Base-by-base conservation (phyloP, 164 flowering plant species). In the Umbilicus rupestris region DNA sequence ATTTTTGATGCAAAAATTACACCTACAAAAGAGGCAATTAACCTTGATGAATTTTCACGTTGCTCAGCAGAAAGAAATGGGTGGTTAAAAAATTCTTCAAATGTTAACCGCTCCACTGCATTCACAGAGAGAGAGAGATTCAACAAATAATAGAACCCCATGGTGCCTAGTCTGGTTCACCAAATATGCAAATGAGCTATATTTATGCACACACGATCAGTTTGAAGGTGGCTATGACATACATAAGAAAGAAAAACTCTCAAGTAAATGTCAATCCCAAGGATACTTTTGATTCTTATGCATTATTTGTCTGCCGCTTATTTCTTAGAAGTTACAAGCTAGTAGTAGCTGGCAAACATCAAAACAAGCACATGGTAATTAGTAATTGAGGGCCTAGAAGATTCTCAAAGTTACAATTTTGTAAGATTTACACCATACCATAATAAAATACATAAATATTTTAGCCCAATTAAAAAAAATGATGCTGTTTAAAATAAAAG, bases 71-170 rank as follows among this genome's bases (percentile, higher is more conserved):
- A 75, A 63, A 95, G 83, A 73, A 87, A 92, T 35, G 83, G 87
- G 67, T 95, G 99, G 76, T 85, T 91, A 69, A 95, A 95, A 65
- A 95, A 89, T 77, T 95, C 99, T 59, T 92, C 99, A 80, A 92
- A 95, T 68, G 99, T 92, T 69, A 95, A 69, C 44, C 97, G 81
- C 74, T 92, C 97, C 79, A 92, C 99, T 95, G 88, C 35, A 74
- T 63, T 71, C 52, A 66, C 31, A 73, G 63, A 60, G 26, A 17
- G 12, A 66, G n/a, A 41, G 39, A 65, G 14, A 11, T 2, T 30
- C 3, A 17, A 26, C 8, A 26, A 24, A 37, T 59, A 7, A 5
- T 47, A 33, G 24, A 39, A 66, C 35, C 39, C 20, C 57, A 24
- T 22, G 28, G 57, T 50, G 22, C 28, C 24, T 19, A 47, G 57